A percentile compares a stretch with the other conserved stretches of the same genome.
These are phyloP conservation scores for Triticum aestivum DNA, from an alignment of 176 grass and related monocot species.

Conservation along the genomic window IWGSC_CS_RefSeq_v2.1 NC_057811.1:31311295-31311794, in stretches of 20 bases:
- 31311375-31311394: no score
- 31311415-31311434: not conserved
- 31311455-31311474: not conserved
- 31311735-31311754: not conserved
- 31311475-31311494: not conserved
- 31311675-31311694: not conserved
- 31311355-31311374: no score
- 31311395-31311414: not conserved
- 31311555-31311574: not conserved
- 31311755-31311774: not conserved
- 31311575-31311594: no score
- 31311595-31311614: not conserved
- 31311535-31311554: not conserved
- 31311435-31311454: not conserved
- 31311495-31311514: not conserved
- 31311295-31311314: no score
- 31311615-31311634: not conserved
- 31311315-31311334: no score
- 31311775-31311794: not conserved
- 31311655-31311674: not conserved
- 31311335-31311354: no score
- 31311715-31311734: not conserved
- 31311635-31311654: not conserved
- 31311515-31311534: not conserved
- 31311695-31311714: accelerated